phyloP scores from a whole-genome alignment of 805 yeast genomes.

The Ogataea nonfermentans region DNA sequence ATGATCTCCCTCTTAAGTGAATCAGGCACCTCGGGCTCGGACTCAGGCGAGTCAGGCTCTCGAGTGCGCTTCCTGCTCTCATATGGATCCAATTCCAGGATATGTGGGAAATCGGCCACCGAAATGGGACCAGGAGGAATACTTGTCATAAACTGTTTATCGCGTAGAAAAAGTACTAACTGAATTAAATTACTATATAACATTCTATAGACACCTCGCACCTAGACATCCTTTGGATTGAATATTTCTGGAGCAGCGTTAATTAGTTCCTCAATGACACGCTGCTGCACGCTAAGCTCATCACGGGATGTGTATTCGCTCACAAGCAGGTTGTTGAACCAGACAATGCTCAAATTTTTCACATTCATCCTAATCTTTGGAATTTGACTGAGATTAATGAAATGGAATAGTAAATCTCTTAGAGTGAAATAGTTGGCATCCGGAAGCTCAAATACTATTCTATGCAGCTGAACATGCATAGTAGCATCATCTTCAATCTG shows the following conservation, averaged over 20 bases:
- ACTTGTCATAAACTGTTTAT: too few relatives aligned
- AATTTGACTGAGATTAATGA: slow-evolving; percentile 34
- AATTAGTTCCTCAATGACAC: slow-evolving; percentile 86
- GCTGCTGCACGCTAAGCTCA: slow-evolving; percentile 31
- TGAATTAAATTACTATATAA: too few relatives aligned
- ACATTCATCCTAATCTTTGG: slow-evolving; percentile 81
- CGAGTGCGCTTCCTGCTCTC: neutral
- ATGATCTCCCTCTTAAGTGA: neutral
- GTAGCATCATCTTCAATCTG: slow-evolving; percentile 56
- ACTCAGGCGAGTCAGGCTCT: neutral
- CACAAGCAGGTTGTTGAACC: slow-evolving; percentile 89
- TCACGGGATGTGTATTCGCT: slow-evolving; percentile 63
- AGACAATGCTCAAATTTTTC: slow-evolving; percentile 79
- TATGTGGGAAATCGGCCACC: too few relatives aligned
- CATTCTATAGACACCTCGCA: too few relatives aligned
- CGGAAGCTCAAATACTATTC: slow-evolving; percentile 83
- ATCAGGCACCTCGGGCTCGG: neutral
- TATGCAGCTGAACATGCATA: slow-evolving; percentile 77
- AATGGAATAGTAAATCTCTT: slow-evolving; percentile 80
- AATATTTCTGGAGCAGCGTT: slow-evolving; percentile 78
- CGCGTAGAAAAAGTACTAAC: too few relatives aligned
- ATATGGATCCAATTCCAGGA: too few relatives aligned
- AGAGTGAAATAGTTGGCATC: slow-evolving; percentile 95
- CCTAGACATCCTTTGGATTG: slow-evolving; percentile 30
- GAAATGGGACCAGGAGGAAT: too few relatives aligned